phyloP scores from a whole-genome alignment of 495 filamentous ascomycete genomes.

The Antarctomyces pellizariae region DNA sequence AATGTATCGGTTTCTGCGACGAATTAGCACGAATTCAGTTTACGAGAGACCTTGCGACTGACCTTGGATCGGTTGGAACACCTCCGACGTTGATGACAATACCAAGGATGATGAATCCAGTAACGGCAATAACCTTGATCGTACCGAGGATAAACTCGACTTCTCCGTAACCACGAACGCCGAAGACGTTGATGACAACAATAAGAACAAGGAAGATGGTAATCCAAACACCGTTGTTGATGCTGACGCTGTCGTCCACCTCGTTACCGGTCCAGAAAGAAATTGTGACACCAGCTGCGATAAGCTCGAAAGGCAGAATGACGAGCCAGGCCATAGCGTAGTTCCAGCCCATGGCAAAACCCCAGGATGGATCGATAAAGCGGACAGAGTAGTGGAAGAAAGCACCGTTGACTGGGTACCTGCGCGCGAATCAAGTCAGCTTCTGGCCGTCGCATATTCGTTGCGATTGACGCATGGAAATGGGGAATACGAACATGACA shows the following conservation, averaged over 20 bases:
- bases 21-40: slow-evolving; percentile 25
- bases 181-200: slow-evolving; percentile 45
- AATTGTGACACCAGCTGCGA: slow-evolving; percentile 29
- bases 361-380: slow-evolving; percentile 54
- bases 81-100: slow-evolving; percentile 27
- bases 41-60: slow-evolving; percentile 40
- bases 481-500: slow-evolving; percentile 10
- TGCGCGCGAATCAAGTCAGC: too few species aligned
- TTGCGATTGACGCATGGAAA: slow-evolving; percentile 1
- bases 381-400: slow-evolving; percentile 44
- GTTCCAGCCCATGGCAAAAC: slow-evolving; percentile 76
- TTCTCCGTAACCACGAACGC: slow-evolving; percentile 49
- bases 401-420: slow-evolving; percentile 21
- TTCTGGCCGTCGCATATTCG: slow-evolving; percentile 16
- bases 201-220: slow-evolving; percentile 28
- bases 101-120: slow-evolving; percentile 28
- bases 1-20: slow-evolving; percentile 15
- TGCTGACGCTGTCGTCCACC: slow-evolving; percentile 18
- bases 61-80: slow-evolving; percentile 28
- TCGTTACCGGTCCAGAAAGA: slow-evolving; percentile 29
- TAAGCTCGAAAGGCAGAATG: slow-evolving; percentile 31
- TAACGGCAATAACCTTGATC: slow-evolving; percentile 20
- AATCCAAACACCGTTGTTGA: slow-evolving; percentile 42
- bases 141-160: slow-evolving; percentile 27
- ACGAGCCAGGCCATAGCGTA: slow-evolving; percentile 44